Evolutionary conservation across 2,329 filamentous ascomycete genomes (phyloP).

Genomic region (Colletotrichum shisoi): DNA sequence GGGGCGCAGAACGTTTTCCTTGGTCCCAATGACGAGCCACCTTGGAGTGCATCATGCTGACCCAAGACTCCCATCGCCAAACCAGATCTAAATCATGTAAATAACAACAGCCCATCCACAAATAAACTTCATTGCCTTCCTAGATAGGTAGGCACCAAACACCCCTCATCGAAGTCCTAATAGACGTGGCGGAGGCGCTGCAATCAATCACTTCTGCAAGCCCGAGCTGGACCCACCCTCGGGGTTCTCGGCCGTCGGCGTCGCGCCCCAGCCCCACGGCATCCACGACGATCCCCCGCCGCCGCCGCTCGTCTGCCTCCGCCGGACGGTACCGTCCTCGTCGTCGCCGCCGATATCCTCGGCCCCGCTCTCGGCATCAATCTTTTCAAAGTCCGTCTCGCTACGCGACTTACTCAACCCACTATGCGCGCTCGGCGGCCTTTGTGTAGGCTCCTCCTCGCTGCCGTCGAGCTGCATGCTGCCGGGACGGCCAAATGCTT

Average conservation of each 20-base stretch:
- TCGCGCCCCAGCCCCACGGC: conserved; percentile 56
- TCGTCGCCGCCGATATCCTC: conserved; percentile 49
- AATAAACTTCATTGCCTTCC: conserved; percentile 42
- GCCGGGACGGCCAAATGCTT: conserved; percentile 40
- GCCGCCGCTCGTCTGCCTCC: conserved; percentile 43
- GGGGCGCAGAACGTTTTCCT: conserved; percentile 28
- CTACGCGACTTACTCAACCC: conserved; percentile 81
- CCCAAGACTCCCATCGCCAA: conserved; percentile 27
- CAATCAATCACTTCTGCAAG: conserved; percentile 46
- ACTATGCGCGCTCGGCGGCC: conserved; percentile 60
- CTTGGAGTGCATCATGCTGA: conserved; percentile 8
- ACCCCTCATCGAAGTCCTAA: conserved; percentile 5
- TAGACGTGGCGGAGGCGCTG: conserved; percentile 1
- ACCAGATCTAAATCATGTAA: conserved; percentile 27
- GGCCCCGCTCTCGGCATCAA: conserved; percentile 75
- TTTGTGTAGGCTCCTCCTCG: conserved; percentile 46
- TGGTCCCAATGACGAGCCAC: conserved; percentile 34
- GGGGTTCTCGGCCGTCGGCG: conserved; percentile 39
- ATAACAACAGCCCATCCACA: conserved; percentile 35
- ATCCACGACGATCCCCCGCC: conserved; percentile 55
- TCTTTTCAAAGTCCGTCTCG: conserved; percentile 88
- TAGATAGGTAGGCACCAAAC: background rate
- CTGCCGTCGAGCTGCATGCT: conserved; percentile 39
- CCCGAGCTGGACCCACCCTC: conserved; percentile 50
- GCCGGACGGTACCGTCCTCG: conserved; percentile 54